A percentile compares a stretch with the other conserved stretches of the same genome.
Evolutionary conservation across 139 green algal genomes (phyloP).

Genomic region (Chlorella sp.): DNA sequence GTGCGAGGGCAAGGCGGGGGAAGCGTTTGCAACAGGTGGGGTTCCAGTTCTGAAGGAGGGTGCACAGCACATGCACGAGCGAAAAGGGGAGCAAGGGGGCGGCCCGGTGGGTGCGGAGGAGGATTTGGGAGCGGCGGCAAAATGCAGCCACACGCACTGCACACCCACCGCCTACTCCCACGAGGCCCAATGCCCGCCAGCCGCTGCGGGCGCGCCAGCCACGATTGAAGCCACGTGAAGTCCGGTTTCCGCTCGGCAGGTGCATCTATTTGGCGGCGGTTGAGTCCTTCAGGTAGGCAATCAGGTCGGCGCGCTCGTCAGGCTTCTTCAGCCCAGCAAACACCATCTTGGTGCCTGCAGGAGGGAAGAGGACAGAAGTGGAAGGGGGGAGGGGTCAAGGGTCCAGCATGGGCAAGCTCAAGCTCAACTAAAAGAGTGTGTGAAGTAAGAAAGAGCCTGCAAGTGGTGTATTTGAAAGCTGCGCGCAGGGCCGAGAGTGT

Average conservation of each 20-base stretch:
- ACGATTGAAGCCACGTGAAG: too few species aligned
- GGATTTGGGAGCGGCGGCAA: background rate
- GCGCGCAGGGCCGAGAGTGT: too few species aligned
- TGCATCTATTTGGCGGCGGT: slow-evolving; percentile 47
- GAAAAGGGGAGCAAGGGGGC: too few species aligned
- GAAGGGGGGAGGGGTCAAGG: background rate
- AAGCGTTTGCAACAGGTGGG: too few species aligned
- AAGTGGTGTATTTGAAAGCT: too few species aligned
- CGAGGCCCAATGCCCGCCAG: too few species aligned
- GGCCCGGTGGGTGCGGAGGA: background rate
- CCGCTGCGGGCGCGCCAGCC: too few species aligned
- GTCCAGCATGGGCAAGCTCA: too few species aligned
- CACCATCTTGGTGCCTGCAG: slow-evolving; percentile 98
- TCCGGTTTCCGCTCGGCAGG: too few species aligned
- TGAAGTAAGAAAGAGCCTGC: background rate
- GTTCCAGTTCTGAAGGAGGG: too few species aligned
- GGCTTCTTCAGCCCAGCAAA: slow-evolving; percentile 99
- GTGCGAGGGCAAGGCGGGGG: too few species aligned
- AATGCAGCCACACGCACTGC: background rate
- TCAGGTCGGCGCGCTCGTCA: slow-evolving; percentile 85
- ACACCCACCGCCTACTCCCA: background rate
- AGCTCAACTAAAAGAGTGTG: background rate
- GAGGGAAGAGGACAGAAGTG: background rate
- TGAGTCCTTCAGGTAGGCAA: slow-evolving; percentile 88
- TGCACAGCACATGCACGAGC: too few species aligned